These are phyloP conservation scores for Rheum nobile DNA, from an alignment of 148 eudicot species.

Conservation along the genomic window DNA sequence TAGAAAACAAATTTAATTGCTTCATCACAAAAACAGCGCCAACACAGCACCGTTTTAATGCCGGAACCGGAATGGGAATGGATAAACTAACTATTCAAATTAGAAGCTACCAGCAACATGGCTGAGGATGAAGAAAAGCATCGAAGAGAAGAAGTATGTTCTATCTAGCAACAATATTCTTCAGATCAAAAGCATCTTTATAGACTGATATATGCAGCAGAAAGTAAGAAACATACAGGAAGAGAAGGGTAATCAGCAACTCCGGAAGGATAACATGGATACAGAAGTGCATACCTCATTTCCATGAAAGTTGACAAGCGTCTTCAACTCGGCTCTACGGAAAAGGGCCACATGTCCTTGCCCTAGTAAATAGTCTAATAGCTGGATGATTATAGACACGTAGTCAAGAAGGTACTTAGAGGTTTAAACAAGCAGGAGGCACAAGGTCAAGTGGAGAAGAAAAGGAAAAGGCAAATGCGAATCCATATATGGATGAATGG, in stretches of 20 bases:
- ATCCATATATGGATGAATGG: background rate
- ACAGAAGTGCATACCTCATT: conserved; percentile 38
- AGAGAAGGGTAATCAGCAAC: background rate
- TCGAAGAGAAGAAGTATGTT: background rate
- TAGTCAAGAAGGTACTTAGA: background rate
- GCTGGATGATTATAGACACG: conserved; percentile 18
- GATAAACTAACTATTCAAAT: background rate
- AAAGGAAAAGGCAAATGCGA: background rate
- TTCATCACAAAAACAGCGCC: background rate
- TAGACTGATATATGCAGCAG: background rate
- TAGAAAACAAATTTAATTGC: background rate
- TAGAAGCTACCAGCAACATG: background rate
- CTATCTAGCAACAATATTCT: background rate
- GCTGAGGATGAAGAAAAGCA: background rate
- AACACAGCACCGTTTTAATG: background rate
- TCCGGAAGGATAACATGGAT: background rate
- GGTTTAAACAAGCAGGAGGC: background rate
- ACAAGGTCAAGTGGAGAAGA: background rate
- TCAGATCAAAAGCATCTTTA: background rate
- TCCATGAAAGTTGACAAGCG: conserved; percentile 65
- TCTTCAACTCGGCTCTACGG: conserved; percentile 72
- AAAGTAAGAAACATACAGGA: background rate
- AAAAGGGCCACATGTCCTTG: conserved; percentile 57
- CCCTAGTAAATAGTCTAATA: conserved; percentile 66
- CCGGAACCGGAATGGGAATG: background rate